Base-by-base conservation (phyloP, 495 filamentous ascomycete species). In the Podospora pseudopauciseta region DNA sequence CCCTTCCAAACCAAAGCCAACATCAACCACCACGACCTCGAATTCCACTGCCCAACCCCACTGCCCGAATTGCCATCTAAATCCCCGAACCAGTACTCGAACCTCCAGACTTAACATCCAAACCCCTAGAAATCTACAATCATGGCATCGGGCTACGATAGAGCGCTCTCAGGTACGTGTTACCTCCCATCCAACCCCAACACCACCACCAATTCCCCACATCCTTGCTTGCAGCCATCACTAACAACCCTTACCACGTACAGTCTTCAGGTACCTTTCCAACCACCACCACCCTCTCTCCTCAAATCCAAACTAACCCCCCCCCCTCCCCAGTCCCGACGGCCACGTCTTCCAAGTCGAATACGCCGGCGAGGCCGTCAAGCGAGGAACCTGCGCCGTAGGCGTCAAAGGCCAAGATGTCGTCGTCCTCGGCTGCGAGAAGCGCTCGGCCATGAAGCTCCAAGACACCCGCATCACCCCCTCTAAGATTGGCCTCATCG, bases 311-410 rank as follows among this genome's bases (percentile, higher is more conserved):
- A 62, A 69, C 68, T 78, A 81, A 71, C 84, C 77, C 81, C 77
- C 81, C 81, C 63, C 67, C 69, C 23, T 23, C 62, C 32, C 30
- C 72, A 97, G 94, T 84, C 95, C 95, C 72, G 95, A 99, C 82
- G 95, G 95, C 80, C 95, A 99, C 83, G 94, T 99, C 73, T 98
- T 99, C 85, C 95, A 99, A 80, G 95, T 99, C 74, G 95, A 99
- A 85, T 99, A 99, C 86, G 95, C 95, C 67, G 91, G 96, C 69
- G 95, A 99, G 85, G 95, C 95, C 65, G 95, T 99, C 67, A 99
- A 99, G 83, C 83, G 95, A 92, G 95, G 94, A 78, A 99, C 95
- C 72, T 99, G 95, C 83, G 95, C 95, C 60, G 95, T 99, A 63
- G 95, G 92, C 68, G 95, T 99, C 70, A 99, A 99, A 84, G 95